phyloP scores from a whole-genome alignment of 495 filamentous ascomycete species.

The Xylaria curta region DNA sequence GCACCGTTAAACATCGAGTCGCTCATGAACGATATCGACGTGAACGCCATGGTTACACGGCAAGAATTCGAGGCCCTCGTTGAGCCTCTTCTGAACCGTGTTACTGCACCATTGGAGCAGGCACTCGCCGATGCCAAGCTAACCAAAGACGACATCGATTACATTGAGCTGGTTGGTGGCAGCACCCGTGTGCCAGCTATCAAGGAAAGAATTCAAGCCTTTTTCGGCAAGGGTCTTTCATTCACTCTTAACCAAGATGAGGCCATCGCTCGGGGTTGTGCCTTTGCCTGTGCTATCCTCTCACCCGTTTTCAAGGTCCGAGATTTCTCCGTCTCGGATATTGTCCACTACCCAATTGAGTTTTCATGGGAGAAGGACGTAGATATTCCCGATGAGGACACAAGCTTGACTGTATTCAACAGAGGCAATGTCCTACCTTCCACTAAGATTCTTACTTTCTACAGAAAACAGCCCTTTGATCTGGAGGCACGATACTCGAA shows the following conservation, averaged over 20 bases:
- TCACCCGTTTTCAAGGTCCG: slow-evolving; percentile 98
- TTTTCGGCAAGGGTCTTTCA: slow-evolving; percentile 90
- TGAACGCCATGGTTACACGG: slow-evolving; percentile 85
- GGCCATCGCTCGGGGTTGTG: slow-evolving; percentile 93
- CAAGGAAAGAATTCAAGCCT: slow-evolving; percentile 87
- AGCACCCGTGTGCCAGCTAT: slow-evolving; percentile 92
- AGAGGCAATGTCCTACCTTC: slow-evolving; percentile 97
- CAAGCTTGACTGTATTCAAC: slow-evolving; percentile 96
- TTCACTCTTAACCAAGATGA: slow-evolving; percentile 99
- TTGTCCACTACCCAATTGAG: slow-evolving; percentile 97
- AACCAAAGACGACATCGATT: slow-evolving; percentile 88
- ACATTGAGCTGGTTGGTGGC: slow-evolving; percentile 92
- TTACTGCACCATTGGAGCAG: slow-evolving; percentile 79
- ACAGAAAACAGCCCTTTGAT: slow-evolving; percentile 97
- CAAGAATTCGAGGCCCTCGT: slow-evolving; percentile 93
- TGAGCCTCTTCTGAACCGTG: slow-evolving; percentile 80
- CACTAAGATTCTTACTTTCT: slow-evolving; percentile 99
- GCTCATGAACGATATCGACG: slow-evolving; percentile 97
- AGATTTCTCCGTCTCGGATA: slow-evolving; percentile 96
- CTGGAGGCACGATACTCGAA: slow-evolving; percentile 93
- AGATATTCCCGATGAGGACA: slow-evolving; percentile 98
- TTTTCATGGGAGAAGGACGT: slow-evolving; percentile 99
- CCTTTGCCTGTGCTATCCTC: slow-evolving; percentile 97
- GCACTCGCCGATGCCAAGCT: slow-evolving; percentile 91
- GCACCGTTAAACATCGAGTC: slow-evolving; percentile 98